Evolutionary conservation across 176 grass and related monocot species (phyloP), one percentile per base, ranked within the genome.

Genomic region (Typha latifolia): DNA sequence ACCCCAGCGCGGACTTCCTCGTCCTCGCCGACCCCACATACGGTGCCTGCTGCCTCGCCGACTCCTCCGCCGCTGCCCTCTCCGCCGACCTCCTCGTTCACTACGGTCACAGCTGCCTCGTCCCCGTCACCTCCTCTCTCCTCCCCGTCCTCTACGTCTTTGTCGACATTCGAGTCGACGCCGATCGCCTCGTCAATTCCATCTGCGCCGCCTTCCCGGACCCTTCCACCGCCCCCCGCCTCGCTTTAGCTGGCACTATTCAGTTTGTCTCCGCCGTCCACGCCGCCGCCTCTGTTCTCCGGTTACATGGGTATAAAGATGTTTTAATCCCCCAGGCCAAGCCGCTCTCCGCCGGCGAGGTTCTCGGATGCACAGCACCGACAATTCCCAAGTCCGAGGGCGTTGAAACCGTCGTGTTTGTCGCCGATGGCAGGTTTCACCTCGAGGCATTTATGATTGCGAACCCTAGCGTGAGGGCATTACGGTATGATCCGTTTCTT

Each of bases 391-490:
- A 75, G 29, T 84, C 88, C 0, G 82, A 84, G 59, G 82, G 75
- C 12, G 76, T 97, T 3, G 80, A 85, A 0, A 75, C 81, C 0
- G 68, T 92, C 29, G 64, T 90, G 21, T 92, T 97, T 0, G 83
- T 97, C 4, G 89, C 88, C 0, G 93, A 97, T 12, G 93, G 93
- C 23, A 70, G 93, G 70, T 97, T 97, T 77, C 93, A 97, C 62
- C 85, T 97, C 0, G 93, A 92, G 49, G 93, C 93, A 0, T 97
- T 97, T 77, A 97, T 92, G 93, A 97, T 97, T 6, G 93, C 88
- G 21, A 97, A 97, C 26, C 93, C 88, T 0, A 77, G 69, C 64
- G 71, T 90, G 26, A 88, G 82, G 72, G 94, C 94, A 51, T 97
- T 87, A 32, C 79, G 89, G 14, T 97, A 86, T 14, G 88, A 97